Percentiles rank a stretch among this genome's conserved stretches.
Evolutionary conservation across 1,284 basidiomycete genomes (phyloP).

Genomic region (Jaminaea rosea): DNA sequence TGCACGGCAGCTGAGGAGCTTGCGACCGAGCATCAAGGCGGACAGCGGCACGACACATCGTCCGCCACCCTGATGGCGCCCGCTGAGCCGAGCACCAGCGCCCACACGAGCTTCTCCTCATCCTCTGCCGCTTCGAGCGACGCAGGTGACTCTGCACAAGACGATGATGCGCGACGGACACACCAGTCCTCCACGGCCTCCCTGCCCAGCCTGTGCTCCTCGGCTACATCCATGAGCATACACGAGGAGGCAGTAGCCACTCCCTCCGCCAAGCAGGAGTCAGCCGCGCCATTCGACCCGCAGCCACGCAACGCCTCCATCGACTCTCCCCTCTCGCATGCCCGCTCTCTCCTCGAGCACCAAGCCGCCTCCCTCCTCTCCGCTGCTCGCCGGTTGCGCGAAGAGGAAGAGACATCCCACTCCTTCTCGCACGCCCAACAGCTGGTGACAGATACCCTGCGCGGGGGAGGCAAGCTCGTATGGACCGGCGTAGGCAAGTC

Average conservation of each 20-base stretch:
- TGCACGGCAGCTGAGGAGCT: too few relatives aligned
- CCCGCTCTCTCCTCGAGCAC: neutral
- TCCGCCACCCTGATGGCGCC: too few relatives aligned
- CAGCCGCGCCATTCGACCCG: too few relatives aligned
- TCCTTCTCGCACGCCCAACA: neutral
- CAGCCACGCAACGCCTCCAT: neutral
- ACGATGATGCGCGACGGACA: too few relatives aligned
- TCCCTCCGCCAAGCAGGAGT: neutral
- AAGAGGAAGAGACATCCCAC: neutral
- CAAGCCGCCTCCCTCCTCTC: constrained; percentile 1
- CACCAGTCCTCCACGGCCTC: too few relatives aligned
- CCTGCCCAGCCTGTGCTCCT: too few relatives aligned
- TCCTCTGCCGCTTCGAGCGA: neutral
- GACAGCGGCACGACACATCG: too few relatives aligned
- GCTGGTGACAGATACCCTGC: neutral
- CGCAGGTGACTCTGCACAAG: neutral
- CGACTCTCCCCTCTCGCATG: neutral
- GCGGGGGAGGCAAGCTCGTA: constrained; percentile 45
- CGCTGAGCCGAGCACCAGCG: neutral
- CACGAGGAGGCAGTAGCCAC: neutral
- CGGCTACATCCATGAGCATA: neutral
- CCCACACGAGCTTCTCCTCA: neutral
- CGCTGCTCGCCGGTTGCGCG: neutral
- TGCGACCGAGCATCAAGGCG: too few relatives aligned
- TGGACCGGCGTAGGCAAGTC: constrained; percentile 48